phyloP scores from a whole-genome alignment of 2,329 filamentous ascomycete species.

The Talaromyces sp. region DNA sequence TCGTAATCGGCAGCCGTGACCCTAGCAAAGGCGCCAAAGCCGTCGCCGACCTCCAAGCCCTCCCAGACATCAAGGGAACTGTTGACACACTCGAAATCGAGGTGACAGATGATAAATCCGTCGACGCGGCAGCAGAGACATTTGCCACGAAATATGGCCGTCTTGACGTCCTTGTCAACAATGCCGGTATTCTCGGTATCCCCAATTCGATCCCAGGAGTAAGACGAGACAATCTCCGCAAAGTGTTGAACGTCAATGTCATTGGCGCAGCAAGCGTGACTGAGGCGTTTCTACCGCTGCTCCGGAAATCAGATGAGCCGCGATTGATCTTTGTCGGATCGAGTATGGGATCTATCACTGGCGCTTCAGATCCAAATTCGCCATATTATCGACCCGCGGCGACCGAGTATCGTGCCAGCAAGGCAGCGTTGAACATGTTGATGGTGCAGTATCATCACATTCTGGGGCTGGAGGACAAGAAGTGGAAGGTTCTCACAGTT shows the following conservation, averaged over 20 bases:
- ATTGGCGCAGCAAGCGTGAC: slow-evolving; percentile 39
- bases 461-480: slow-evolving; percentile 35
- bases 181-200: slow-evolving; percentile 20
- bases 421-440: slow-evolving; percentile 46
- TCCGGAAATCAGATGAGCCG: slow-evolving; percentile 28
- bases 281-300: slow-evolving; percentile 31
- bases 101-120: slow-evolving; percentile 48
- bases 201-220: neutral
- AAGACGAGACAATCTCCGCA: slow-evolving; percentile 27
- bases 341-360: slow-evolving; percentile 33
- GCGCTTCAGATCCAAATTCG: slow-evolving; percentile 27
- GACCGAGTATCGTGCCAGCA: slow-evolving; percentile 40
- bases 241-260: slow-evolving; percentile 40
- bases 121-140: slow-evolving; percentile 55
- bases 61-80: slow-evolving; percentile 13
- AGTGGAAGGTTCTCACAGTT: slow-evolving; percentile 48
- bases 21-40: slow-evolving; percentile 17
- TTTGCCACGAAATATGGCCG: slow-evolving; percentile 53
- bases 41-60: slow-evolving; percentile 10
- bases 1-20: slow-evolving; percentile 21
- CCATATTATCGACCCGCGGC: slow-evolving; percentile 28
- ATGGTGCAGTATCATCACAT: slow-evolving; percentile 46
- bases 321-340: slow-evolving; percentile 42
- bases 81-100: slow-evolving; percentile 37
- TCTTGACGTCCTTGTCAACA: slow-evolving; percentile 30